Base-by-base conservation (phyloP, 306 rosid species). In the Senna tora region DNA sequence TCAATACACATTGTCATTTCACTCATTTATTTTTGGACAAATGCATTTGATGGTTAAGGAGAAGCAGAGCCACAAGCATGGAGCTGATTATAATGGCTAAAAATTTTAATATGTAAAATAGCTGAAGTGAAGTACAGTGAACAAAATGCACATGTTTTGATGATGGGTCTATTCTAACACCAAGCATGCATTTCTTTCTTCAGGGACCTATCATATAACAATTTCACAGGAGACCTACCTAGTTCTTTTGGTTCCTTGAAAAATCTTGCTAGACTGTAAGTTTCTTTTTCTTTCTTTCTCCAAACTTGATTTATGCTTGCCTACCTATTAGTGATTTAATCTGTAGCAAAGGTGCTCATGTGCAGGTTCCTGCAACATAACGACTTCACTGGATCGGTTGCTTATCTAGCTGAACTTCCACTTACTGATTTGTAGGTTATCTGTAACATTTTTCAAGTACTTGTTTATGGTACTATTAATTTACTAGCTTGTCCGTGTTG, bases 171-270 rank as follows among this genome's bases (percentile, higher is more conserved):
- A 52, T 56, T 65, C 70, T 57, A 59, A 52, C 45, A 80, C 46
- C 13, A 72, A 30, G 28, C 41, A 30, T 57, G 19, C 36, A 62
- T 42, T 68, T 64, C 28, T 65, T 83, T 49, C 51, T 53, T 15
- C 87, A 94, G 98, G 92, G 98, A 91, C 78, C 85, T 94, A 69
- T 94, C 98, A 15, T 74, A 78, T 69, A 94, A 94, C 63, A 85
- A 86, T 78, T 83, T 94, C 62, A 79, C 87, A 0, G 98, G 98
- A 67, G 98, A 94, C 85, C 84, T 94, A 59, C 96, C 98, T n/a
- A 87, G 90, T 74, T 94, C 98, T 68, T 87, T 94, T 78, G 96
- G 85, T 63, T 86, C 91, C 81, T 67, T 91, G 85, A 83, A 76
- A 67, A 86, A 80, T 76, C 81, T 94, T 67, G 72, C 80, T 28